Base-by-base conservation (phyloP, 1,139 yeast genomes). In the Kodamaea alishanica region DNA sequence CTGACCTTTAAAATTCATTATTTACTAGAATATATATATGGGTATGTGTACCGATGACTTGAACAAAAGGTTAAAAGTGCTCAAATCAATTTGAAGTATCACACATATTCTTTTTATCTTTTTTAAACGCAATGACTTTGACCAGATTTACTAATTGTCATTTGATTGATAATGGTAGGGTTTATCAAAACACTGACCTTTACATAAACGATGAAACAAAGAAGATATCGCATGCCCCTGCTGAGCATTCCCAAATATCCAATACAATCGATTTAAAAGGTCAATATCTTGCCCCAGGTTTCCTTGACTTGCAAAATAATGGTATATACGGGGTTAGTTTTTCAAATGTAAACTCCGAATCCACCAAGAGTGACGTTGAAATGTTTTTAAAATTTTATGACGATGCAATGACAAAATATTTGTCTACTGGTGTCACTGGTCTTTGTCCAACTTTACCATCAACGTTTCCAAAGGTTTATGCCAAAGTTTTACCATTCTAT, bases 401-500 rank as follows among this genome's bases (percentile, higher is more conserved):
- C 26, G 72, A 71, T 46, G 75, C 73, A 25, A 71, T 75, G 79
- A 55, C 65, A 34, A 68, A 73, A 46, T 68, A 75, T 42, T 57
- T 78, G 38, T 52, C 67, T 32, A 73, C 81, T 12, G 85, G 85
- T 10, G 82, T 77, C 25, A 79, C 85, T 6, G 62, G 78, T 2
- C 64, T 68, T 35, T 79, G 84, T 54, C 84, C 85, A 12, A 79
- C 85, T 1, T 67, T 79, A 31, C 77, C 83, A 8, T 75, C 82
- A 6, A 75, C 73, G 37, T 73, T 70, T 50, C 73, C 78, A 6
- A 67, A 70, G 38, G 80, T 76, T 23, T 79, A 79, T 54, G 58
- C 60, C 30, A 72, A 67, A 42, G 78, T 76, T 8, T 60, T 79
- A 42, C 81, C 81, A 4, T 53, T 67, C 27, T 65, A 76, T 49